Conservation (phyloP, 2,329 filamentous ascomycete genomes). For the Colletotrichum sp. region DNA sequence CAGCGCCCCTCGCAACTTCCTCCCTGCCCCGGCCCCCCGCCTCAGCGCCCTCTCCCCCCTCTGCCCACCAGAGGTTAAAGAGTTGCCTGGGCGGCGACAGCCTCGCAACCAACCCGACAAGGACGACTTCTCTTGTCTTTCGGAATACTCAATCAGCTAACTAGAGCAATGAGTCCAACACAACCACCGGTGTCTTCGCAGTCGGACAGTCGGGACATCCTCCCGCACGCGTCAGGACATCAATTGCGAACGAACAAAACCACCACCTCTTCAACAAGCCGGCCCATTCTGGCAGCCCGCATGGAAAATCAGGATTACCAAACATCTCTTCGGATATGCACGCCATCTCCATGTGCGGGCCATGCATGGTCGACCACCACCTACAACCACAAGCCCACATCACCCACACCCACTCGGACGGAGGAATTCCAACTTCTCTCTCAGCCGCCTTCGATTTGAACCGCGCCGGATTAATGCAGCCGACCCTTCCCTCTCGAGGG, state of each 20-base stretch:
- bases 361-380: conserved; percentile 1
- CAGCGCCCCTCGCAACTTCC: conserved; percentile 70
- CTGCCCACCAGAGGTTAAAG: conserved; percentile 64
- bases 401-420: neutral
- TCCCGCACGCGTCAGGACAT: neutral
- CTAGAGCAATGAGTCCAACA: neutral
- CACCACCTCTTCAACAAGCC: neutral
- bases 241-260: conserved; percentile 1
- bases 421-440: neutral
- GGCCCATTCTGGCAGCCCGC: neutral
- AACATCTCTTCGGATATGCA: conserved; percentile 1
- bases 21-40: conserved; percentile 70
- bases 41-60: conserved; percentile 68
- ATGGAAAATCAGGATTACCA: neutral
- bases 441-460: neutral
- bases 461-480: neutral
- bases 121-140: neutral
- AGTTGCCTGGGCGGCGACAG: neutral
- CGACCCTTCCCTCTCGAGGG: neutral
- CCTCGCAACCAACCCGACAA: conserved; percentile 2
- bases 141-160: neutral
- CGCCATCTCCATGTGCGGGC: conserved; percentile 17
- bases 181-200: neutral
- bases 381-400: neutral
- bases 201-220: neutral